Evolutionary conservation across 2,329 filamentous ascomycete genomes (phyloP), one percentile per base, ranked within the genome.

Genomic region (Meredithiella fracta): DNA sequence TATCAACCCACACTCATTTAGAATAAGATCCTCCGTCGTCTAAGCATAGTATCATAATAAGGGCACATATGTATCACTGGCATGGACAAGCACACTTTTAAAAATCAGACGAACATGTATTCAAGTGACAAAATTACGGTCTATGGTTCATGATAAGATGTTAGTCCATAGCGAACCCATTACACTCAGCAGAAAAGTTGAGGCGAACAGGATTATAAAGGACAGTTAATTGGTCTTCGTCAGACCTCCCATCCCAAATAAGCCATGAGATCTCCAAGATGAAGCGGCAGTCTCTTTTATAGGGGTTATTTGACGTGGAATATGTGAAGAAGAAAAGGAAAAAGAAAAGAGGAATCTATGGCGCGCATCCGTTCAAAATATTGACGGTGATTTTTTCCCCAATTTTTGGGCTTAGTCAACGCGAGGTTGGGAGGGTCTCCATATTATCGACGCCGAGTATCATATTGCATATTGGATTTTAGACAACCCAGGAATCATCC

Each of bases 111-210:
- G 40, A 20, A n/a, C 40, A 17, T 1, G 20, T 44, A 20, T 44
- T 2, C 20, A 44, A 5, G 37, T 20, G 40, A 44, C 14, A 44
- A 44, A 22, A 44, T 1, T n/a, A 44, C 40, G 15, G n/a, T 17
- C 11, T 8, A 20, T 2, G 40, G 14, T 44, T 44, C 40, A 44
- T 7, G 17, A 26, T 54, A n/a, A 49, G 25, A 75, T 80, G 75
- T 79, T 66, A 71, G 76, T 76, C 67, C 76, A 76, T 75, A 80
- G 77, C 77, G 77, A 80, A 80, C 75, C 77, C 72, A 70, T 68
- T 69, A 20, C 71, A 70, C 73, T 71, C 72, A 60, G 62, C 51
- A 49, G 26, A 54, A 63, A 62, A 64, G 64, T 64, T 71, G 72
- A 69, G 70, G 68, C 70, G 68, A 67, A 69, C 68, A 70, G 73